Evolutionary conservation across 225 moss, liverwort and hornwort genomes (phyloP).

Genomic region (Anthoceros angustus): DNA sequence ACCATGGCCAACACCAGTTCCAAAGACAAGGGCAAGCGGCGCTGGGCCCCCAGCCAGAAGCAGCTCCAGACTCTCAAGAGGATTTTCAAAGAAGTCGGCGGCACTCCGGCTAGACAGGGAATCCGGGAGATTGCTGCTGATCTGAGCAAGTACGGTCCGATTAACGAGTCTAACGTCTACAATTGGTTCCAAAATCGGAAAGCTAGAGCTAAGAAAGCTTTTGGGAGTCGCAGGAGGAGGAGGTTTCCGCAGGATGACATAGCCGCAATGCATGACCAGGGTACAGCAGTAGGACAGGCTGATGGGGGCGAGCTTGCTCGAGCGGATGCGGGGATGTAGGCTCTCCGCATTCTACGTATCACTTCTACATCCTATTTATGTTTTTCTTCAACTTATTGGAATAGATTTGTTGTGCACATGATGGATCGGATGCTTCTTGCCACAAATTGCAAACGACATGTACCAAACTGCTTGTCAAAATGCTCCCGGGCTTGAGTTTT

Average conservation of each 20-base stretch:
- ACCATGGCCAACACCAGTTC: neutral
- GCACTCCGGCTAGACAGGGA: neutral
- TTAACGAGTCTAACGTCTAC: neutral
- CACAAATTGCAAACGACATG: no score
- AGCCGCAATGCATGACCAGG: neutral
- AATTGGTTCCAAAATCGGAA: constrained; percentile 3
- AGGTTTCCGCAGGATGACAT: neutral
- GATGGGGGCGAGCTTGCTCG: no score
- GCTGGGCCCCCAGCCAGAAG: neutral
- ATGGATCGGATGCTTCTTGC: no score
- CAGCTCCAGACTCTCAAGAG: constrained; percentile 3
- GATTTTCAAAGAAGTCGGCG: neutral
- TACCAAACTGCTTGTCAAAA: no score
- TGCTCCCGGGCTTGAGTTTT: no score
- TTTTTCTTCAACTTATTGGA: no score
- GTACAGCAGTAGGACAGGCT: neutral
- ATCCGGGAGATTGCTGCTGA: constrained; percentile 1
- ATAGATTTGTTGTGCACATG: no score
- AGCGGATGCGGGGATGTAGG: no score
- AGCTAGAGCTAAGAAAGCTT: constrained; percentile 1
- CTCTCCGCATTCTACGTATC: no score
- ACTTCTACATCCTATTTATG: no score
- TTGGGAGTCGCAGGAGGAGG: neutral
- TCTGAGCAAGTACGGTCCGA: neutral
- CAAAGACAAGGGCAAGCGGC: neutral